A percentile compares a stretch with the other conserved stretches of the same genome.
Conservation (phyloP, 208 protist genomes). For the Trypanosoma lewisi region DNA sequence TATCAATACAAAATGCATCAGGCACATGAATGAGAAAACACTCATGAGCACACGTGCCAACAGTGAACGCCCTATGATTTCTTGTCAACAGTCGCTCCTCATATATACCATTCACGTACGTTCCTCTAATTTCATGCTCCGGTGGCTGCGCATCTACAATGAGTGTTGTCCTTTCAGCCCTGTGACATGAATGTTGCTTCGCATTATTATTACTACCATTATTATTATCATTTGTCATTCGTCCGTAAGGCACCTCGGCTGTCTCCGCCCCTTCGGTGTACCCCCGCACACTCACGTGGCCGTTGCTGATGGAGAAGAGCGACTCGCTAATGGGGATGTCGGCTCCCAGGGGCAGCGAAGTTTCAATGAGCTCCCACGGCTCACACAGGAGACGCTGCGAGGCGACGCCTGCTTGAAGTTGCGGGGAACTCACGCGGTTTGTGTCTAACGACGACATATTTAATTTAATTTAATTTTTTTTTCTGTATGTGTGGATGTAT, state of each 20-base stretch:
- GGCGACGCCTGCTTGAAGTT: not conserved
- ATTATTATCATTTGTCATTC: not conserved
- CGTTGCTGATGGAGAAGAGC: constrained; percentile 83
- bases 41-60: constrained; percentile 41
- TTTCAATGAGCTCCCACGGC: constrained; percentile 69
- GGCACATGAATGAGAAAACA: constrained; percentile 72
- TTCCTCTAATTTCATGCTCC: constrained; percentile 26
- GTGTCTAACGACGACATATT: not conserved
- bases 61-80: constrained; percentile 31
- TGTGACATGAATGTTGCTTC: not conserved
- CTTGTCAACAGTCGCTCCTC: constrained; percentile 52
- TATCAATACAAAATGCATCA: constrained; percentile 81
- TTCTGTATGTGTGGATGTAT: not conserved
- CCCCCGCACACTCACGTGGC: constrained; percentile 75
- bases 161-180: constrained; percentile 4
- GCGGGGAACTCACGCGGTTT: not conserved
- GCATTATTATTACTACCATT: not conserved
- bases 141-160: constrained; percentile 8
- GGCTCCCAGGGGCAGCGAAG: constrained; percentile 30
- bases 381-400: constrained; percentile 6
- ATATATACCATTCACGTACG: constrained; percentile 71
- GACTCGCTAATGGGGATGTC: constrained; percentile 67
- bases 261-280: constrained; percentile 57
- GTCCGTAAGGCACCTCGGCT: not conserved
- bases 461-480: not conserved